Evolutionary conservation across 1,139 yeast species (phyloP).

Genomic region (Geotrichum restrictum): DNA sequence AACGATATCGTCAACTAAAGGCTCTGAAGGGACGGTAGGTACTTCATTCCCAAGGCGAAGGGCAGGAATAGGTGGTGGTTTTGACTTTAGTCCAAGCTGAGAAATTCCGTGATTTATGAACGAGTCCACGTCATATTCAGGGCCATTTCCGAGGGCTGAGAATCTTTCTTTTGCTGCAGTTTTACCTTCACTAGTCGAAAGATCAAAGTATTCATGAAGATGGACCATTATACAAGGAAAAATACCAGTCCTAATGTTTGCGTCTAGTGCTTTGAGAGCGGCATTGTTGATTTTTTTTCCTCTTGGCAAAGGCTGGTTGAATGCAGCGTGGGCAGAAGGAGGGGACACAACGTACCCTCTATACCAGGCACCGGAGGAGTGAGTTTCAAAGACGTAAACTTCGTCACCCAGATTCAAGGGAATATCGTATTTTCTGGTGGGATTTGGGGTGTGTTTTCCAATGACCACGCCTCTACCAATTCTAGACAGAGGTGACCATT

Average conservation of each 20-base stretch:
- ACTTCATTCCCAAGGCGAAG: constrained; percentile 31
- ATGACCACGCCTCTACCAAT: constrained; percentile 33
- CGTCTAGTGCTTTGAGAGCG: constrained; percentile 32
- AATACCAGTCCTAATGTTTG: constrained; percentile 31
- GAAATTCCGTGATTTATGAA: constrained; percentile 6
- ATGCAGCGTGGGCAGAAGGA: constrained; percentile 33
- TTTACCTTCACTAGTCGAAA: constrained; percentile 14
- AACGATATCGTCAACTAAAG: constrained; percentile 37
- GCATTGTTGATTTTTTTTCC: constrained; percentile 27
- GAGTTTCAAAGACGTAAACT: constrained; percentile 69
- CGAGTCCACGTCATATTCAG: constrained; percentile 16
- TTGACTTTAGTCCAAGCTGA: constrained; percentile 22
- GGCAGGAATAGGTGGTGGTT: constrained; percentile 36
- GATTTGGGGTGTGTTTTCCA: constrained; percentile 28
- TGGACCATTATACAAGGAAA: constrained; percentile 33
- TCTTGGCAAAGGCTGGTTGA: constrained; percentile 31
- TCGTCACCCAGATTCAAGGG: constrained; percentile 73
- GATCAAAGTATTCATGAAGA: constrained; percentile 33
- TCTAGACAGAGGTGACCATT: constrained; percentile 45
- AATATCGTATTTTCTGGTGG: constrained; percentile 19
- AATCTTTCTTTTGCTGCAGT: constrained; percentile 11
- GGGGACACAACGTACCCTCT: constrained; percentile 59
- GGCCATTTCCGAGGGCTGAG: constrained; percentile 10
- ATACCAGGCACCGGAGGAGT: constrained; percentile 63
- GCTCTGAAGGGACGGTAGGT: constrained; percentile 31